Base-by-base conservation (phyloP, 768 basidiomycete genomes). In the Trametes sanguinea region DNA sequence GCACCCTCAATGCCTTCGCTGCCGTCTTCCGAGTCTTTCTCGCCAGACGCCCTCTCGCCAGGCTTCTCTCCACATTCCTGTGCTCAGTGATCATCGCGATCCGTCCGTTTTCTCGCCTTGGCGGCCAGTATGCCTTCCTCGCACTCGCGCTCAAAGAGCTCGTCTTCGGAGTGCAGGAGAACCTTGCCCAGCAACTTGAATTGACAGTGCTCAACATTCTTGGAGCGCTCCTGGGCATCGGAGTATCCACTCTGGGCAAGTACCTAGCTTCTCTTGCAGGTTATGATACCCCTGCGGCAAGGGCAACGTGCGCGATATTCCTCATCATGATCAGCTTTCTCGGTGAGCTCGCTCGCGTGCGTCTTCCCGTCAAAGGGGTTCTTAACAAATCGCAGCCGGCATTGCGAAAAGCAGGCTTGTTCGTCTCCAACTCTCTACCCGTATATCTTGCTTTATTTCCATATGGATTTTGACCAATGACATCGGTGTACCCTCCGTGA, bases 181-280 rank as follows among this genome's bases (percentile, higher is more conserved):
- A 72, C 64, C 72, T 83, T 10, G 77, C 81, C 0, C 79, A 83
- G 64, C 80, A 83, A 67, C 64, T 82, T 4, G 82, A 82, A 66
- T 71, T 72, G 1, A 78, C 77, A 1, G 62, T 81, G 16, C 72
- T 83, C 30, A 79, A 81, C 57, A 71, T 80, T 52, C 68, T 74
- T 1, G 81, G 81, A 2, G 80, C 77, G 9, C 55, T 81, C 2
- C 39, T 71, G 8, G 79, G 76, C 9, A 77, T 82, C 51, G 76
- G 74, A 0, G 35, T 77, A 6, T 76, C 75, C 9, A 75, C 74
- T 39, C 63, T 77, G 6, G 76, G 71, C 14, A 76, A 71, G 46
- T 76, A 71, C 39, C 27, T 77, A 22, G 74, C 77, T 17, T 69
- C 74, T 13, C 58, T 70, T 39, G 60, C 65, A 7, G 66, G 68